These are phyloP conservation scores for Paraphaeosphaeria minitans DNA, from an alignment of 2,329 filamentous ascomycete genomes.

Conservation along the genomic window DNA sequence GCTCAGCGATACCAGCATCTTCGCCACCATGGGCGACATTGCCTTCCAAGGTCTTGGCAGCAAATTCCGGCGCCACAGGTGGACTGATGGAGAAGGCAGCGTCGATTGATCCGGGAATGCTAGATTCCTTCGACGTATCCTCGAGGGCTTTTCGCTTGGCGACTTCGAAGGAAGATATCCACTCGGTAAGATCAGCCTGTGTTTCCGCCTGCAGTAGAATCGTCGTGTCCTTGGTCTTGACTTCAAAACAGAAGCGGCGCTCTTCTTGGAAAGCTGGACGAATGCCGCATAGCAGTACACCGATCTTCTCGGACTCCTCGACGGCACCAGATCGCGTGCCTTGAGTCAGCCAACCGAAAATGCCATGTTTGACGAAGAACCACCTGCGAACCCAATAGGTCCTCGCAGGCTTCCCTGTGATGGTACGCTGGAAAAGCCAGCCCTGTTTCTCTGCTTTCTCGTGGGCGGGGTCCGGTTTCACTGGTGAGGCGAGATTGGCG, in stretches of 20 bases:
- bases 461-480: slow-evolving; percentile 57
- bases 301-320: slow-evolving; percentile 94
- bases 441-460: slow-evolving; percentile 80
- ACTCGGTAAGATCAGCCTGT: slow-evolving; percentile 88
- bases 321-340: slow-evolving; percentile 80
- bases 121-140: slow-evolving; percentile 61
- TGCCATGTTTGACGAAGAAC: slow-evolving; percentile 95
- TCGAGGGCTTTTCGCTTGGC: slow-evolving; percentile 93
- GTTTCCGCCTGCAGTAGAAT: slow-evolving; percentile 92
- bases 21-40: slow-evolving; percentile 61
- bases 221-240: slow-evolving; percentile 95
- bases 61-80: slow-evolving; percentile 87
- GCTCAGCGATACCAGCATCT: slow-evolving; percentile 61
- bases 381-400: slow-evolving; percentile 90
- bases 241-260: slow-evolving; percentile 93
- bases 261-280: slow-evolving; percentile 92
- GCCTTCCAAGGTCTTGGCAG: slow-evolving; percentile 75
- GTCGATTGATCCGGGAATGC: slow-evolving; percentile 57
- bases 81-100: slow-evolving; percentile 93
- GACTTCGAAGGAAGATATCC: slow-evolving; percentile 91
- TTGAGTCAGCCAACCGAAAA: slow-evolving; percentile 93
- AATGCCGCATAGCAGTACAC: slow-evolving; percentile 89
- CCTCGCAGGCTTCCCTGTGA: slow-evolving; percentile 85
- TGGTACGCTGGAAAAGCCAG: slow-evolving; percentile 84
- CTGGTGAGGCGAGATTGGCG: slow-evolving; percentile 51